phyloP scores from a whole-genome alignment of 176 grass and related monocot species.

The Bolboschoenus planiculmis region DNA sequence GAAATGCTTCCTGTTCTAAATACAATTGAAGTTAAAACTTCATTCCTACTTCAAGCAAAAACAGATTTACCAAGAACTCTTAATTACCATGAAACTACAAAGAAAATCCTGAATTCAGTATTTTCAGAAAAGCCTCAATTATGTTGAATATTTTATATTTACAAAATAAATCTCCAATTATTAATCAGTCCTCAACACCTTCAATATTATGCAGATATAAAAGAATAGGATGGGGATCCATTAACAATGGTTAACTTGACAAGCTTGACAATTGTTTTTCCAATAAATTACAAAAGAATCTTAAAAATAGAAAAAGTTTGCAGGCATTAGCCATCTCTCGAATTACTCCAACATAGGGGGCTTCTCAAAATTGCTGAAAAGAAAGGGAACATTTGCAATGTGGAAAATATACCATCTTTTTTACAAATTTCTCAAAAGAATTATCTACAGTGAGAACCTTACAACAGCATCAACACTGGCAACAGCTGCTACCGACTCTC shows the following conservation, averaged over 20 bases:
- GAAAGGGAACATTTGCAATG: constrained; percentile 17
- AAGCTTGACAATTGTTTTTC: no score
- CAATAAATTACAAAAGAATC: no score
- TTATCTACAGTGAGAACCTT: constrained; percentile 33
- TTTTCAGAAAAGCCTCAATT: background rate
- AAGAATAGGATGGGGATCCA: no score
- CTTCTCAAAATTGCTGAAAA: background rate
- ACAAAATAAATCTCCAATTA: background rate
- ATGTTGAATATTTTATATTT: background rate
- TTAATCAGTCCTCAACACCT: background rate
- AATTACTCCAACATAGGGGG: background rate
- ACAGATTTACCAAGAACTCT: background rate
- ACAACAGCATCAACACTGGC: constrained; percentile 89
- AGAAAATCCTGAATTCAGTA: background rate
- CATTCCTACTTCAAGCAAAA: background rate
- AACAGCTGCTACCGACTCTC: constrained; percentile 60
- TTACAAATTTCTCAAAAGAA: background rate
- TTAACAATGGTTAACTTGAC: no score
- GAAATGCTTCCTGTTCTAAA: constrained; percentile 54
- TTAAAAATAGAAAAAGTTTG: no score
- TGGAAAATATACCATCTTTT: constrained; percentile 9
- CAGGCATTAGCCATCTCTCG: background rate
- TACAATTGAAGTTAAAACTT: constrained; percentile 1
- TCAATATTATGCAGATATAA: background rate
- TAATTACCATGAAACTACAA: background rate